Evolutionary conservation across 2,329 filamentous ascomycete genomes (phyloP), one percentile per base, ranked within the genome.

Genomic region (Fusarium nematophilum): DNA sequence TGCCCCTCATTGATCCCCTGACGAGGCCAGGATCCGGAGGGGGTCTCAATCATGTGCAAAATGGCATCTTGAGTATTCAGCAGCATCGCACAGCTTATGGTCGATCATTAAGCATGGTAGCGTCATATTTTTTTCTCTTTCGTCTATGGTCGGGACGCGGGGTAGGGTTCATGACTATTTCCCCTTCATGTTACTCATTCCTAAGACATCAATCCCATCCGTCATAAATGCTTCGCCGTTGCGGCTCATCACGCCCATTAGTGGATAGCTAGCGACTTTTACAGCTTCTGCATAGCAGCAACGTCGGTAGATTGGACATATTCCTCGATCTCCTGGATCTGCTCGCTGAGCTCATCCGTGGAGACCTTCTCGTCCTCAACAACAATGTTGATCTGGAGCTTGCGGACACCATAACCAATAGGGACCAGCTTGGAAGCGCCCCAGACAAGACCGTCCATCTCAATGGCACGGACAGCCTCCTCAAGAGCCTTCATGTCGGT

Each of bases 351-450:
- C 63, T 97, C 94, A 70, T 90, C 86, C 66, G 91, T 78, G 68
- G 91, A 93, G 75, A 99, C 79, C 87, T 97, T 97, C 68, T 98
- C 94, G 77, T 99, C 95, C 85, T 98, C 95, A 66, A 98, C 83
- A 71, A 98, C 93, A 70, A 98, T 81, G 89, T 92, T 98, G 85
- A 99, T 96, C 87, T 98, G 94, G 65, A 99, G 89, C 88, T 98
- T 98, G 86, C 91, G 95, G 85, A 99, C 96, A 85, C 95, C 95
- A 86, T 92, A 99, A 74, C 93, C 94, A 72, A 99, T 89, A 67
- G 93, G 79, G 46, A 96, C 89, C 66, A 97, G 84, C 85, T 95
- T 91, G 78, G 91, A 93, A 66, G 84, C 88, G 88, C 94, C 94
- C 95, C 95, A 99, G 65, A 96, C 89, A 62, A 99, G 91, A 82